Percentiles rank a stretch among this genome's conserved stretches.
These are phyloP conservation scores for Colletotrichum abscissum DNA, from an alignment of 2,329 filamentous ascomycete genomes.

Conservation along the genomic window DNA sequence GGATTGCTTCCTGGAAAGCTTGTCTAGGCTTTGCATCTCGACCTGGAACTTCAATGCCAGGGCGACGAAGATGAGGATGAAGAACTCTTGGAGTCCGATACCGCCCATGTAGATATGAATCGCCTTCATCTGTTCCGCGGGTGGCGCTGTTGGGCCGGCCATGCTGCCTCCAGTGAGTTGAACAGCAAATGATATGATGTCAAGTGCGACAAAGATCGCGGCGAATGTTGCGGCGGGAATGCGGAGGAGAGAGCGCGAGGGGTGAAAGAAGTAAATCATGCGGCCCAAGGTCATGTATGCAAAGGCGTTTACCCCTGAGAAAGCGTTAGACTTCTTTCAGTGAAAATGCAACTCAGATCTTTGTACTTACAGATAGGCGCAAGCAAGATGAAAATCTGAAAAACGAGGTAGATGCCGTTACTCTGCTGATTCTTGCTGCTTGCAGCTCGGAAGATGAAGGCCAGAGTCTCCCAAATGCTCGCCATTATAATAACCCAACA, in stretches of 20 bases:
- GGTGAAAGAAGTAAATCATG: slow-evolving; percentile 56
- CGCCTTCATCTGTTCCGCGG: slow-evolving; percentile 42
- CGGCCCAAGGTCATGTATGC: slow-evolving; percentile 58
- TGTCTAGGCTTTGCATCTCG: slow-evolving; percentile 40
- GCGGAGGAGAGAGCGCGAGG: slow-evolving; percentile 48
- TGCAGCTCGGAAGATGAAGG: slow-evolving; percentile 42
- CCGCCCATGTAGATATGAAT: slow-evolving; percentile 62
- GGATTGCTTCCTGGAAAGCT: not conserved
- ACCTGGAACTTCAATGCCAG: slow-evolving; percentile 53
- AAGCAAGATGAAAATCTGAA: slow-evolving; percentile 43
- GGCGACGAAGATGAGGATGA: slow-evolving; percentile 58
- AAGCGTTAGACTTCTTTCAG: too few relatives aligned
- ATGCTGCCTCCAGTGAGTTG: slow-evolving; percentile 49
- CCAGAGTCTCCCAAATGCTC: slow-evolving; percentile 44
- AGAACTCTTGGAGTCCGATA: slow-evolving; percentile 61
- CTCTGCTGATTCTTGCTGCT: slow-evolving; percentile 43
- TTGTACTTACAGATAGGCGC: slow-evolving; percentile 42
- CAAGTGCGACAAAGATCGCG: slow-evolving; percentile 52
- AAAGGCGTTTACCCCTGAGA: slow-evolving; percentile 57
- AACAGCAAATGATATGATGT: slow-evolving; percentile 49
- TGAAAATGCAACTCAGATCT: too few relatives aligned
- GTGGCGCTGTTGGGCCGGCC: slow-evolving; percentile 40
- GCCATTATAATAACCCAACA: slow-evolving; percentile 52
- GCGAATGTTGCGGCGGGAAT: slow-evolving; percentile 51
- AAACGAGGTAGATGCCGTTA: slow-evolving; percentile 39